phyloP scores from a whole-genome alignment of 345 rosid species.

The Kandelia obovata region DNA sequence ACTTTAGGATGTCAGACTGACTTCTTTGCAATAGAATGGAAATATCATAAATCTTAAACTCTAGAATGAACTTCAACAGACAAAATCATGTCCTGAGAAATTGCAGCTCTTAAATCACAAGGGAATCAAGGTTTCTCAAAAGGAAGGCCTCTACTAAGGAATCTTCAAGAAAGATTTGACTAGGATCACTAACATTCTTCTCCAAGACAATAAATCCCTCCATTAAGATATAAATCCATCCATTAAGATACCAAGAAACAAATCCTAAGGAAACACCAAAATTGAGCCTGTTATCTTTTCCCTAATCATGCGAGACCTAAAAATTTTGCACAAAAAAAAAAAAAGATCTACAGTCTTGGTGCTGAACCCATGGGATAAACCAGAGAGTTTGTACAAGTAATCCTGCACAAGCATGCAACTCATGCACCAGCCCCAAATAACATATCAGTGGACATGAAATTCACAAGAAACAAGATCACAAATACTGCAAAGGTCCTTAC shows the following conservation, averaged over 20 bases:
- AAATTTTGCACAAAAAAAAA: background rate
- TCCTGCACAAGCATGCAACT: no score
- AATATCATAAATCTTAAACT: no score
- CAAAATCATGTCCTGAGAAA: no score
- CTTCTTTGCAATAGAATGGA: no score
- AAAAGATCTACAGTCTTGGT: background rate
- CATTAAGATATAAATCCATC: background rate
- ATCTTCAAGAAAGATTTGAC: background rate
- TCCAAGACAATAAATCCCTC: background rate
- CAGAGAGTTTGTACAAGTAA: background rate
- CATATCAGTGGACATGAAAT: background rate
- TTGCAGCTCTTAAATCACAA: background rate
- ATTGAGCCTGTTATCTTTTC: background rate
- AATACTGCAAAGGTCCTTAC: slow-evolving; percentile 33
- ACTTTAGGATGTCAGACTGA: no score
- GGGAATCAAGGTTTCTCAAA: background rate
- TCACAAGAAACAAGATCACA: slow-evolving; percentile 4
- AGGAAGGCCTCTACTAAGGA: background rate
- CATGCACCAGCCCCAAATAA: no score
- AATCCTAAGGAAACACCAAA: no score
- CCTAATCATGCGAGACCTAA: background rate
- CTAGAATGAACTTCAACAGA: no score
- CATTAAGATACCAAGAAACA: background rate
- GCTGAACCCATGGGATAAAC: background rate
- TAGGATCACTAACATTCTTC: background rate